A percentile compares a stretch with the other conserved stretches of the same genome.
These are phyloP conservation scores for Parastagonospora nodorum DNA, from an alignment of 2,329 filamentous ascomycete species.

Conservation along the genomic window DNA sequence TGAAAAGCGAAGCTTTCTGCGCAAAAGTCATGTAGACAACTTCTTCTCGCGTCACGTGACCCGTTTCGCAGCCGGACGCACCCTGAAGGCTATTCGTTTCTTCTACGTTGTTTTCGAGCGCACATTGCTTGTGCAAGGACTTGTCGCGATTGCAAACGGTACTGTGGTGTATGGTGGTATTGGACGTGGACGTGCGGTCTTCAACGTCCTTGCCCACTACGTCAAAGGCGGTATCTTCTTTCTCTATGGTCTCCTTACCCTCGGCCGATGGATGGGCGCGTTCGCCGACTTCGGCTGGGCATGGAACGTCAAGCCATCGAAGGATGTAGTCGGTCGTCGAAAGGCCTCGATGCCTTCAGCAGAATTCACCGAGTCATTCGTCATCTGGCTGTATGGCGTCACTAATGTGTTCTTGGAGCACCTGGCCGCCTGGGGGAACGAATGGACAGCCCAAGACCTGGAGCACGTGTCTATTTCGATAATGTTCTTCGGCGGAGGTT, in stretches of 20 bases:
- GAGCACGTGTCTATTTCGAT: conserved; percentile 93
- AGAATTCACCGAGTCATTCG: conserved; percentile 86
- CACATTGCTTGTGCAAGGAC: conserved; percentile 77
- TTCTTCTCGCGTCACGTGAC: conserved; percentile 62
- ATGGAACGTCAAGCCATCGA: conserved; percentile 80
- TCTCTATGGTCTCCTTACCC: conserved; percentile 84
- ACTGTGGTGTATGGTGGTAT: conserved; percentile 80
- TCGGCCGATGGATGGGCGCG: conserved; percentile 88
- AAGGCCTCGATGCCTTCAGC: conserved; percentile 69
- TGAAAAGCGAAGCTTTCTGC: conserved; percentile 54
- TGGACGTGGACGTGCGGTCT: conserved; percentile 74
- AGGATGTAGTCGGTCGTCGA: conserved; percentile 64
- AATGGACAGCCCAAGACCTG: conserved; percentile 79
- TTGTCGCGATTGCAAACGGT: conserved; percentile 72
- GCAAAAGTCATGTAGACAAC: conserved; percentile 53
- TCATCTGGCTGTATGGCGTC: conserved; percentile 88
- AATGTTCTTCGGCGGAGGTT: conserved; percentile 89
- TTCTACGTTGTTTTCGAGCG: conserved; percentile 74
- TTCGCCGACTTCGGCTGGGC: conserved; percentile 93
- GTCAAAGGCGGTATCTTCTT: conserved; percentile 96
- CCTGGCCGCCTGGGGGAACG: conserved; percentile 70
- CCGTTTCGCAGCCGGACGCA: conserved; percentile 58
- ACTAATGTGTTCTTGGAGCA: conserved; percentile 95
- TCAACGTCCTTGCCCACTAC: conserved; percentile 88
- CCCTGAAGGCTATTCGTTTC: conserved; percentile 63